These are phyloP conservation scores for Miscanthus lutarioriparius DNA, from an alignment of 176 grass and related monocot genomes.

Conservation along the genomic window DNA sequence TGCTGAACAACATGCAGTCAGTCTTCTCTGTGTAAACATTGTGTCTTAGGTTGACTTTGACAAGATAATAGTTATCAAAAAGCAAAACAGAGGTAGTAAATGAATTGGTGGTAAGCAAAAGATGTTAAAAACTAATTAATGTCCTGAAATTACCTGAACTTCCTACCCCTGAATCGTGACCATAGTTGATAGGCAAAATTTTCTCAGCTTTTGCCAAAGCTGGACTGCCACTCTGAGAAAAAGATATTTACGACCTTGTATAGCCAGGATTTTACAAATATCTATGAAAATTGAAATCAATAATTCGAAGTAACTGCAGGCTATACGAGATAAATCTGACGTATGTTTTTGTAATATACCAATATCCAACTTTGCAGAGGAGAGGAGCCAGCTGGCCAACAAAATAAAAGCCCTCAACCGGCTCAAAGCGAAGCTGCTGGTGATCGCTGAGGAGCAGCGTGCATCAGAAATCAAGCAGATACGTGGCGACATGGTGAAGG, in stretches of 20 bases:
- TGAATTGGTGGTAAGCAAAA: neutral
- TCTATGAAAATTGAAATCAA: neutral
- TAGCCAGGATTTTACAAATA: neutral
- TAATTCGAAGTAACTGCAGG: neutral
- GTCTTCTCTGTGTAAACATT: neutral
- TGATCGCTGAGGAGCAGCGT: slow-evolving; percentile 85
- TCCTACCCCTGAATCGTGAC: neutral
- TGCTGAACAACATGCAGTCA: neutral
- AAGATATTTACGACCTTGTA: neutral
- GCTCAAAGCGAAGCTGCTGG: slow-evolving; percentile 88
- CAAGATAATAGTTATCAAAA: neutral
- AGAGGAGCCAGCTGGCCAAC: slow-evolving; percentile 87
- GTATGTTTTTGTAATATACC: slow-evolving; percentile 4
- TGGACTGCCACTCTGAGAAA: neutral
- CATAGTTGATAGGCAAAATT: neutral
- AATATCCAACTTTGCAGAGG: slow-evolving; percentile 63
- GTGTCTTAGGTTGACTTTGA: slow-evolving; percentile 2
- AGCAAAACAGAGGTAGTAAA: neutral
- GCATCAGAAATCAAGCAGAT: slow-evolving; percentile 95
- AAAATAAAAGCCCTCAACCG: slow-evolving; percentile 86
- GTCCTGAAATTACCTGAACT: neutral
- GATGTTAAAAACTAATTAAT: neutral
- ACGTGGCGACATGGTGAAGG: slow-evolving; percentile 85
- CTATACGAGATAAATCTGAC: slow-evolving; percentile 18
- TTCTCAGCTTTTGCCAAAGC: neutral